Conservation (phyloP, 495 filamentous ascomycete species). For the Neurospora sp. region DNA sequence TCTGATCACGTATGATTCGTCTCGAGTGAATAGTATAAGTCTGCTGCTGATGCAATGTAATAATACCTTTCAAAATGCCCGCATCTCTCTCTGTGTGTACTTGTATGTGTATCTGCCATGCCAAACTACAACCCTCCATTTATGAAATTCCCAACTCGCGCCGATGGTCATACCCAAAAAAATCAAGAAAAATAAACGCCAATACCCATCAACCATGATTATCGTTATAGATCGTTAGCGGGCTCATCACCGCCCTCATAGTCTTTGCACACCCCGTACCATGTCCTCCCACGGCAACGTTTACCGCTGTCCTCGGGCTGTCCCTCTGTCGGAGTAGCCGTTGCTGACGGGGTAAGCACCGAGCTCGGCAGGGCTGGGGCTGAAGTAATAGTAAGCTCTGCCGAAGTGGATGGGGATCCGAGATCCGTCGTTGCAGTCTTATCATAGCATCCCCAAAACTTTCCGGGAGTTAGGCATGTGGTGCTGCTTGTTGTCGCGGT, state of each 20-base stretch:
- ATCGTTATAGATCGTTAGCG: not conserved
- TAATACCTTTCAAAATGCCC: not conserved
- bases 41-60: not conserved
- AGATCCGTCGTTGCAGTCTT: slow-evolving; percentile 23
- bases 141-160: not conserved
- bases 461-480: slow-evolving; percentile 43
- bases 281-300: slow-evolving; percentile 26
- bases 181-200: not conserved
- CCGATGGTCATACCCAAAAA: not conserved
- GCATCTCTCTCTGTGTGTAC: not conserved
- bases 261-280: slow-evolving; percentile 35
- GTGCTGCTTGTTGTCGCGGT: slow-evolving; percentile 23
- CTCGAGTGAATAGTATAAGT: not conserved
- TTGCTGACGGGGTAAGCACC: slow-evolving; percentile 9
- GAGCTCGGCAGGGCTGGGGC: slow-evolving; percentile 17
- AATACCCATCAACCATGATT: not conserved
- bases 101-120: not conserved
- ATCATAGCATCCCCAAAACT: slow-evolving; percentile 50
- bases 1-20: not conserved
- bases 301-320: not conserved
- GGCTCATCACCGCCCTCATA: slow-evolving; percentile 14
- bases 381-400: slow-evolving; percentile 19
- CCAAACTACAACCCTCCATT: not conserved
- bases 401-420: slow-evolving; percentile 17
- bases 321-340: slow-evolving; percentile 3